Base-by-base conservation (phyloP, 768 basidiomycete species). In the Suillus brevipes region DNA sequence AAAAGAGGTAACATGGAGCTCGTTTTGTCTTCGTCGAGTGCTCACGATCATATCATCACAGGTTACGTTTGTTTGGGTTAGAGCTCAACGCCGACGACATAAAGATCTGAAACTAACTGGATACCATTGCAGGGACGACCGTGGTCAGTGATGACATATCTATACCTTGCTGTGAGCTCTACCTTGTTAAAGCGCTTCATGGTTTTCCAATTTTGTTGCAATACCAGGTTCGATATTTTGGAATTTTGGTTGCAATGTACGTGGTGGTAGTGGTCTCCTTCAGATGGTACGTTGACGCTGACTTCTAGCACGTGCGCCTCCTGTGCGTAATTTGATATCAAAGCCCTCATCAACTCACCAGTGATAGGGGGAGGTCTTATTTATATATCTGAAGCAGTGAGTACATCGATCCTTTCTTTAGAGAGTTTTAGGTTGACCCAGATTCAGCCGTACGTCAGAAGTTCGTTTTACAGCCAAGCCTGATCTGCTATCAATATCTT, bases 201-300 rank as follows among this genome's bases (percentile, higher is more conserved):
- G 40, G 10, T 28, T 13, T 59, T 3, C 13, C 18, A 42, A 31
- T 28, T 20, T 28, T 7, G 2, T n/a, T 59, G 40, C 2, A 8
- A 6, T 59, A 28, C 12, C 28, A 59, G 58, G 58, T 59, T 31
- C 58, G 58, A 40, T 58, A 58, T 25, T 58, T 58, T 25, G 57
- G 57, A 10, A 16, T 58, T 6, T 20, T 40, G 23, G 2, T 58
- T 58, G 57, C 23, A 40, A 9, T 58, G 57, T 58, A 40, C 1
- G 57, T 37, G 37, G n/a, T 9, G 4, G 57, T 18, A 5, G 37
- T 28, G 18, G 23, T 40, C 2, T 58, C 23, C 16, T 58, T 5
- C 2, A 28, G 37, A 58, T 25, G 14, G 2, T 47, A 47, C n/a
- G 12, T 47, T 47, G n/a, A 47, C 45, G 45, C 45, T 23, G n/a